These are phyloP conservation scores for Chiua virens DNA, from an alignment of 768 basidiomycete species.

Conservation along the genomic window DNA sequence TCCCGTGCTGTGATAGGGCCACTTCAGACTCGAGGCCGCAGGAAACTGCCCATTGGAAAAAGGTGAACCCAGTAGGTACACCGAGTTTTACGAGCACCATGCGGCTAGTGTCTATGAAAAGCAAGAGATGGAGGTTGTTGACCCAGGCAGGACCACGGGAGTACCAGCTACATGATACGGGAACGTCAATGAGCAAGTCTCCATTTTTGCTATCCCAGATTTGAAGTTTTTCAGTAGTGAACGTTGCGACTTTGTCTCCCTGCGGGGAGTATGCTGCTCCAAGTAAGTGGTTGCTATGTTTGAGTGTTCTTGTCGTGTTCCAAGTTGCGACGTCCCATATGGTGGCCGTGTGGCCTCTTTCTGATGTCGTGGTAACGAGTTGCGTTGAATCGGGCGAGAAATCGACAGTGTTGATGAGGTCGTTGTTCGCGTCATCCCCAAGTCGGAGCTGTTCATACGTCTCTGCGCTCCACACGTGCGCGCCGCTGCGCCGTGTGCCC, in stretches of 20 bases:
- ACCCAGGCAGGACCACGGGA: neutral
- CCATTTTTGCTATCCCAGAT: neutral
- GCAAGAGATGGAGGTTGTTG: neutral
- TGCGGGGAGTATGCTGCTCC: neutral
- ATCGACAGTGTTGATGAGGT: neutral
- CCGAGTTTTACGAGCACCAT: neutral
- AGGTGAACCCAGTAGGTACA: neutral
- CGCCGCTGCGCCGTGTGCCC: too few relatives aligned
- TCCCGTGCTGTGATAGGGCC: neutral
- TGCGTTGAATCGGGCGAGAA: neutral
- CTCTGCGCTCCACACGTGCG: too few relatives aligned
- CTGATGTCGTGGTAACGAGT: neutral
- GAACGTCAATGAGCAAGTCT: neutral
- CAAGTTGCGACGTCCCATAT: neutral
- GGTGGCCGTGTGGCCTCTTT: neutral
- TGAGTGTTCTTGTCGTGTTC: neutral
- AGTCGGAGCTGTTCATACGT: neutral
- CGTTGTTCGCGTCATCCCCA: too few relatives aligned
- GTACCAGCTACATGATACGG: neutral
- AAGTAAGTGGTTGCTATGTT: neutral
- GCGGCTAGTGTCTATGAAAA: neutral
- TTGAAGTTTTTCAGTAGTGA: neutral
- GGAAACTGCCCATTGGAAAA: neutral
- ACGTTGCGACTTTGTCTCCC: neutral
- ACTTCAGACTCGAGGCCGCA: neutral